phyloP scores from a whole-genome alignment of 345 rosid species.

The Eucalyptus tenuipes region DNA sequence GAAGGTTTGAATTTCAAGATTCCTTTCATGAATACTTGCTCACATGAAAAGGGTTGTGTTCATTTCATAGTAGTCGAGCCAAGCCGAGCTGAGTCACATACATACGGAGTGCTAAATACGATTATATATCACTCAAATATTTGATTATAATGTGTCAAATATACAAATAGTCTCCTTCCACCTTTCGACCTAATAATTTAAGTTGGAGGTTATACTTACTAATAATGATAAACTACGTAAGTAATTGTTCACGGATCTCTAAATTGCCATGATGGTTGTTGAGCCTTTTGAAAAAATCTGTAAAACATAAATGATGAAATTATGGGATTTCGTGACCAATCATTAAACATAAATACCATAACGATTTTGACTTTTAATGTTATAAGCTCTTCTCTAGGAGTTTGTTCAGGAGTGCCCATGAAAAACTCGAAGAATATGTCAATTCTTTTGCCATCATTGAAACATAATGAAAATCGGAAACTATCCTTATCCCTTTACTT shows the following conservation, averaged over 20 bases:
- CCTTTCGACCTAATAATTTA: not conserved
- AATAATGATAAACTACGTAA: not conserved
- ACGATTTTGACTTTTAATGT: not conserved
- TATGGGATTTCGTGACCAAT: not conserved
- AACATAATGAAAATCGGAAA: not conserved
- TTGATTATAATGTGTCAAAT: not conserved
- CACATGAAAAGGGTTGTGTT: not conserved
- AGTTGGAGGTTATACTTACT: not conserved
- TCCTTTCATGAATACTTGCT: not conserved
- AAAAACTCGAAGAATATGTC: not conserved
- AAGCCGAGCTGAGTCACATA: rapidly evolving
- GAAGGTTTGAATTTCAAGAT: not conserved
- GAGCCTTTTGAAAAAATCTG: not conserved
- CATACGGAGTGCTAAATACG: not conserved
- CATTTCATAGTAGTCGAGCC: too few species aligned
- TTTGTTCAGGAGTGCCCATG: not conserved
- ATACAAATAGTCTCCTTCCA: not conserved
- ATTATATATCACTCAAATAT: not conserved
- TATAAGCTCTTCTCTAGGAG: not conserved
- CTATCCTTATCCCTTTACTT: not conserved
- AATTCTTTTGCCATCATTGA: not conserved
- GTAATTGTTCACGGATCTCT: not conserved
- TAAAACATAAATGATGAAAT: not conserved
- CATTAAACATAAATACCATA: not conserved
- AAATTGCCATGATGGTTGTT: not conserved